phyloP scores from a whole-genome alignment of 2,329 filamentous ascomycete genomes.

The Colletotrichum sp. region DNA sequence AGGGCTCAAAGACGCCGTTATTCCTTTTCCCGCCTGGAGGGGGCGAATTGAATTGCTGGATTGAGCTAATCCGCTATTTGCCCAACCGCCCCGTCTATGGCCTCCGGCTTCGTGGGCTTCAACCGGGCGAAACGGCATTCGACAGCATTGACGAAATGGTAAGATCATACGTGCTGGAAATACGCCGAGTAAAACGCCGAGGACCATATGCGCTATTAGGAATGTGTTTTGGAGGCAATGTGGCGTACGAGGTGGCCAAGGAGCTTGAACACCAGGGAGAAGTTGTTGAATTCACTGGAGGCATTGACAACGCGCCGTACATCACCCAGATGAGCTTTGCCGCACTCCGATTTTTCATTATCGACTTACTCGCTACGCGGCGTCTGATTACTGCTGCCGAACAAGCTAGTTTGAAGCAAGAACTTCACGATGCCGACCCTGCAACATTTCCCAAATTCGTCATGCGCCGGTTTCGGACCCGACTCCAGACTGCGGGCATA shows the following conservation, averaged over 20 bases:
- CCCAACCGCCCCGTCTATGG: not conserved
- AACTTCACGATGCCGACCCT: not conserved
- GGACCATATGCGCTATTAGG: not conserved
- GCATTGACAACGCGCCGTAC: conserved; percentile 1
- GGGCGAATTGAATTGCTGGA: not conserved
- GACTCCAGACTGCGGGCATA: not conserved
- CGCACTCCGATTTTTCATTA: not conserved
- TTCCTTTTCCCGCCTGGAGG: not conserved
- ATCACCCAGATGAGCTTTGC: conserved; percentile 3
- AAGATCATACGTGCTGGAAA: not conserved
- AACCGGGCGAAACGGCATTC: not conserved
- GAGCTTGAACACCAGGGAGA: not conserved
- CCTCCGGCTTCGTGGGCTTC: not conserved
- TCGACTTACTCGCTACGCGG: not conserved
- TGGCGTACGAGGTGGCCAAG: not conserved
- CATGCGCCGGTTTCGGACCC: not conserved
- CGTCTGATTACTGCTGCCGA: not conserved
- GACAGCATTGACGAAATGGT: not conserved
- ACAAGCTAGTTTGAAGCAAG: not conserved
- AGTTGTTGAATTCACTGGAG: not conserved
- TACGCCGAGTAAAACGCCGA: not conserved
- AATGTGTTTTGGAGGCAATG: not conserved
- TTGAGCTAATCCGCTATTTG: not conserved
- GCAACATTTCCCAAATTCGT: not conserved
- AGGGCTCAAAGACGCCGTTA: not conserved